A percentile compares a stretch with the other conserved stretches of the same genome.
These are phyloP conservation scores for Sporobolomyces pararoseus DNA, from an alignment of 768 basidiomycete species.

Conservation along the genomic window DNA sequence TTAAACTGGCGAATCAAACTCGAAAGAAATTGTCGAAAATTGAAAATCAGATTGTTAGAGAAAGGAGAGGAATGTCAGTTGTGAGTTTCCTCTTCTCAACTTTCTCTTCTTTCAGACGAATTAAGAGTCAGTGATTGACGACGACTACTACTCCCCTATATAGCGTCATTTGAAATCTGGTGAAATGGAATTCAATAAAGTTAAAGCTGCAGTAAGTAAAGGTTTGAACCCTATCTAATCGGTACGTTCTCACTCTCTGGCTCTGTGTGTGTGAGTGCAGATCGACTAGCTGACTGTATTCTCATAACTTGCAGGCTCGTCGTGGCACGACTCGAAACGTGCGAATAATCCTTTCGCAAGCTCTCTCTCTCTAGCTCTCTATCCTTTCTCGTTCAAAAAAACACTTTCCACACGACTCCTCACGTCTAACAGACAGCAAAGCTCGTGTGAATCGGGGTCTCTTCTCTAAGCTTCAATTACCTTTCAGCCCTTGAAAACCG, in stretches of 20 bases:
- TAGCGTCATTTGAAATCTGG: not conserved
- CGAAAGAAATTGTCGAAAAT: conserved; percentile 16
- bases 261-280: not conserved
- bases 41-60: not conserved
- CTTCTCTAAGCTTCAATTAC: too few relatives aligned
- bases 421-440: too few relatives aligned
- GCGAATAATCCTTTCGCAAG: too few relatives aligned
- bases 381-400: too few relatives aligned
- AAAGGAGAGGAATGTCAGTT: conserved; percentile 4
- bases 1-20: not conserved
- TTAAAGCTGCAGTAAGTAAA: conserved; percentile 7
- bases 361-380: too few relatives aligned
- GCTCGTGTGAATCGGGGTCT: too few relatives aligned
- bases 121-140: not conserved
- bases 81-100: not conserved
- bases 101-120: not conserved
- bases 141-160: too few relatives aligned
- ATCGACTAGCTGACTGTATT: too few relatives aligned
- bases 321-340: too few relatives aligned
- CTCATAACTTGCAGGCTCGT: too few relatives aligned
- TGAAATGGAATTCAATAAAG: not conserved
- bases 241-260: not conserved
- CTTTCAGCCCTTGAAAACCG: too few relatives aligned
- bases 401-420: too few relatives aligned
- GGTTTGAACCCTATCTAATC: not conserved